Conservation (phyloP, 495 filamentous ascomycete genomes). For the Aspergillus funiculosus region DNA sequence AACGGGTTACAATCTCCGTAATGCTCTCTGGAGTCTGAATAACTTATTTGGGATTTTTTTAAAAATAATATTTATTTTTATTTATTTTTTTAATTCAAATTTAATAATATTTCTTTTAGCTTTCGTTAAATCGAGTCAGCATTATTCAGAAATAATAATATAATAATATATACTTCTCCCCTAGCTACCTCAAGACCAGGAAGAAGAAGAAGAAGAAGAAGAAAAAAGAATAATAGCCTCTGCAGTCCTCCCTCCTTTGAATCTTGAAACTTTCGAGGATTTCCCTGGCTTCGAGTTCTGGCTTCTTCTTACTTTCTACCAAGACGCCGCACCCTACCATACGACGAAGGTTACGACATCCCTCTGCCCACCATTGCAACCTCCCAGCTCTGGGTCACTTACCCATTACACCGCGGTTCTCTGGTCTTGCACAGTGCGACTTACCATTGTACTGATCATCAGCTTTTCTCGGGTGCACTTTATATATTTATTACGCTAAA, state of each 20-base stretch:
- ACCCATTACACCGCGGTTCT: conserved; percentile 7
- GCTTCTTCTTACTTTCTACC: conserved; percentile 7
- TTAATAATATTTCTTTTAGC: conserved; percentile 10
- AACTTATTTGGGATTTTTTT: background rate
- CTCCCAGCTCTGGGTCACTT: conserved; percentile 6
- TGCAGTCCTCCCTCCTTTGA: background rate
- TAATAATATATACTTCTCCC: conserved; percentile 1
- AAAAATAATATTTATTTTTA: conserved; percentile 10
- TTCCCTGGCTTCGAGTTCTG: conserved; percentile 13
- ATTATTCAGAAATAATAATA: conserved; percentile 10
- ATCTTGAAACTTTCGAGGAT: conserved; percentile 6
- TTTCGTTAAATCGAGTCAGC: conserved; percentile 13
- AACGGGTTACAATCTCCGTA: conserved; percentile 11
- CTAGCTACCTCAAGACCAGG: background rate
- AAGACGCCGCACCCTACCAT: conserved; percentile 6
- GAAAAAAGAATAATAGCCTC: conserved; percentile 5
- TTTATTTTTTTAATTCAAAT: conserved; percentile 8
- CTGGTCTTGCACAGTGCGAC: conserved; percentile 2
- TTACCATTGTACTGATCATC: conserved; percentile 1
- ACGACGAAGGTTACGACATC: background rate
- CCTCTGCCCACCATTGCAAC: background rate
- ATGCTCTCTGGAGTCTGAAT: conserved; percentile 6
- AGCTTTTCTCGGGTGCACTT: background rate
- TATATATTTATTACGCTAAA: background rate
- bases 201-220: conserved; percentile 7